A percentile compares a stretch with the other conserved stretches of the same genome.
Evolutionary conservation across 768 basidiomycete genomes (phyloP).

Genomic region (Leccinum boreale): DNA sequence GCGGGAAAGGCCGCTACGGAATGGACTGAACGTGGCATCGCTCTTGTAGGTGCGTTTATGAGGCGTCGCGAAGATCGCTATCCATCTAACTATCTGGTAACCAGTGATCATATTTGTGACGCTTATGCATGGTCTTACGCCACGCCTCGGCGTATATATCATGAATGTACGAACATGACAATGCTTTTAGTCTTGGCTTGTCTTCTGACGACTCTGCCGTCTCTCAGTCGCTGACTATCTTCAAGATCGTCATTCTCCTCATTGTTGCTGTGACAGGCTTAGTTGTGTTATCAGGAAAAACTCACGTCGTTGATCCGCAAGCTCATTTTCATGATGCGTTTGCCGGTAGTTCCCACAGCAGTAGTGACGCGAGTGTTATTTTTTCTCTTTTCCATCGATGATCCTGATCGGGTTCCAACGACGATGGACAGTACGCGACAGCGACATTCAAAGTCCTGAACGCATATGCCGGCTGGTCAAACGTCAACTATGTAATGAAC

Average conservation of each 20-base stretch:
- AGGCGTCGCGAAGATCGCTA: background rate
- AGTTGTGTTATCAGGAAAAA: constrained; percentile 58
- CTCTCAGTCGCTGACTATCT: constrained; percentile 41
- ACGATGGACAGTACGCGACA: constrained; percentile 46
- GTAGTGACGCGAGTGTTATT: constrained; percentile 38
- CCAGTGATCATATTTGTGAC: constrained; percentile 52
- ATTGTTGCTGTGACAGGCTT: constrained; percentile 57
- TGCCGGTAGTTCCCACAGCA: constrained; percentile 49
- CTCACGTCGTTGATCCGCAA: constrained; percentile 51
- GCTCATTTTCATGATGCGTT: constrained; percentile 59
- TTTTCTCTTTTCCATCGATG: background rate
- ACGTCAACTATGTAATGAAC: constrained; percentile 43
- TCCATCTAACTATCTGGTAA: background rate
- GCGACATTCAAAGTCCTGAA: constrained; percentile 58
- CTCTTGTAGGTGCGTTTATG: constrained; percentile 43
- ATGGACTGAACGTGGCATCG: constrained; percentile 59
- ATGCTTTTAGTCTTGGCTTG: too few species aligned
- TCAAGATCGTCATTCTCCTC: constrained; percentile 52
- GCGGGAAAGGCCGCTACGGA: constrained; percentile 37
- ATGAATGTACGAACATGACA: constrained; percentile 45
- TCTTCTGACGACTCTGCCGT: constrained; percentile 10
- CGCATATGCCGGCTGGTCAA: constrained; percentile 50
- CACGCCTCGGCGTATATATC: constrained; percentile 43
- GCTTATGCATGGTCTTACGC: constrained; percentile 49
- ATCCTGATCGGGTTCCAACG: background rate